Conservation (phyloP, 495 filamentous ascomycete species). For the Niebla homalea region DNA sequence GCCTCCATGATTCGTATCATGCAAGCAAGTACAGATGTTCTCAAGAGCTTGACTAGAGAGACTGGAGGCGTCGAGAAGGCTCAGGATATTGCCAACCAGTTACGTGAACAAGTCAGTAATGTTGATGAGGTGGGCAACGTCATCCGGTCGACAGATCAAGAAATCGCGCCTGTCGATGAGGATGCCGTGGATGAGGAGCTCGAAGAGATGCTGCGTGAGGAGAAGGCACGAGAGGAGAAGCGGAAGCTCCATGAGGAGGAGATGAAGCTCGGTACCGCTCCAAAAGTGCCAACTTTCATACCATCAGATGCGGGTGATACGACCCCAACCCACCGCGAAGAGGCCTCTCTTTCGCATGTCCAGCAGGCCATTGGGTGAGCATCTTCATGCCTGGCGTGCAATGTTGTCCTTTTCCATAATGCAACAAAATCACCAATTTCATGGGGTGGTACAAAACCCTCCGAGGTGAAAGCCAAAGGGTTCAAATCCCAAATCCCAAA, state of each 20-base stretch:
- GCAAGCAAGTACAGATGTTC: constrained; percentile 57
- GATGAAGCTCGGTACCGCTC: too few species aligned
- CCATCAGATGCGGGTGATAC: too few species aligned
- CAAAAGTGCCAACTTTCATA: too few species aligned
- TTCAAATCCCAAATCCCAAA: too few species aligned
- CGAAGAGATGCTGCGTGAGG: constrained; percentile 56
- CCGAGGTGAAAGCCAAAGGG: too few species aligned
- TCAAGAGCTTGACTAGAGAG: constrained; percentile 58
- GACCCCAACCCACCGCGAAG: too few species aligned
- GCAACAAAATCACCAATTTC: too few species aligned
- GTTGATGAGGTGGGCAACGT: constrained; percentile 72
- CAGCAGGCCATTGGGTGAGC: too few species aligned
- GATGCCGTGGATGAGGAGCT: constrained; percentile 81
- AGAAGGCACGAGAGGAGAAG: constrained; percentile 43
- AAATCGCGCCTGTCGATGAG: constrained; percentile 54
- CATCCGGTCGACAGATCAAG: constrained; percentile 46
- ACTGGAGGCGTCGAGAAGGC: constrained; percentile 67
- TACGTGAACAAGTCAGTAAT: constrained; percentile 68
- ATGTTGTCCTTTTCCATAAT: too few species aligned
- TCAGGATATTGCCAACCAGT: constrained; percentile 55
- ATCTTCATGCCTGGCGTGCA: too few species aligned
- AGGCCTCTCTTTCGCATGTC: too few species aligned
- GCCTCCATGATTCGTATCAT: constrained; percentile 69
- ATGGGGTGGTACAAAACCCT: too few species aligned
- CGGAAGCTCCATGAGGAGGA: constrained; percentile 28